Base-by-base conservation (phyloP, 1,139 yeast species). In the Eremothecium gossypii region DNA sequence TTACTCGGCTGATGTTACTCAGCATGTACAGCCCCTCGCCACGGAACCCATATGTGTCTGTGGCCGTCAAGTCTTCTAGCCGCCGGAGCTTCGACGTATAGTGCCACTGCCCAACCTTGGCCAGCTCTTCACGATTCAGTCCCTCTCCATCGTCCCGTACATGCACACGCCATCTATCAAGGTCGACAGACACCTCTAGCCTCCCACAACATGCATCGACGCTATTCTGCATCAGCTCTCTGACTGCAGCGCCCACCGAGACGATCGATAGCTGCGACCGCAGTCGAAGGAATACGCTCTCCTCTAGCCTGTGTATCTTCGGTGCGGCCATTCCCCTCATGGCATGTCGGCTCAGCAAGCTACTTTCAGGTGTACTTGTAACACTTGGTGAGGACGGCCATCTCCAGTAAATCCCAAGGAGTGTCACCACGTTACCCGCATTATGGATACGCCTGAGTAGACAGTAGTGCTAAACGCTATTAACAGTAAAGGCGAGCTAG, bases 61-160 rank as follows among this genome's bases (percentile, higher is more conserved):
- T 32, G 20, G 35, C 27, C 3, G 38, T 39, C 37, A 68, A 46
- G 41, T 67, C 66, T 12, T 59, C 52, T 38, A 63, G 35, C 8
- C 38, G 17, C 26, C 38, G 23, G 8, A 68, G 45, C 48, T 77
- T 79, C 0, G 83, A 76, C 2, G 83, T 77, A 43, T 54, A 57
- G 49, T 69, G 53, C 8, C 60, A 52, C 12, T 52, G 48, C 1
- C 75, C 70, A 1, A 66, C 53, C 4, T 45, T 27, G 34, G 71
- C 69, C 52, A 83, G 63, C 46, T 79, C 81, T 2, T 64, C 70
- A 12, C 76, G 75, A 23, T 59, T 53, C 39, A 83, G 74, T 1
- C 80, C 81, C 31, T 44, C 44, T 10, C 82, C 83, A 52, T 77
- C 68, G 52, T 78, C 83, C 8, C 56, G 55, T 1, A 80, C 73